Conservation (phyloP, 805 yeast genomes). For the Allodekkera sacchari region DNA sequence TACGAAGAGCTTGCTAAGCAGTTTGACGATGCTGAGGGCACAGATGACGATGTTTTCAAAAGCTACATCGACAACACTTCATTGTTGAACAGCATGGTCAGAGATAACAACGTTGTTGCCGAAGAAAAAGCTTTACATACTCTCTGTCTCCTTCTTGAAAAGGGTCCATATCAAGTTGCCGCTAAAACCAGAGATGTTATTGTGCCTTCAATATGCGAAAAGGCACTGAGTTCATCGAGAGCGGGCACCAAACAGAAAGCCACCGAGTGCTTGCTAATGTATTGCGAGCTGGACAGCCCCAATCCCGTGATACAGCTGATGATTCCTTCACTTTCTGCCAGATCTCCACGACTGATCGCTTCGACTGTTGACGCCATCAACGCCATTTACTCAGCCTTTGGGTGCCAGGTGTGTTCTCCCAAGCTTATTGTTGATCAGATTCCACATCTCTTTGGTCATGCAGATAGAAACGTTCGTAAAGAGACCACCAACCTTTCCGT, state of each 20-base stretch:
- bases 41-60: conserved; percentile 46
- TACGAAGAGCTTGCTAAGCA: conserved; percentile 55
- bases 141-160: conserved; percentile 44
- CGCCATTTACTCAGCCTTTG: conserved; percentile 52
- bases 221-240: conserved; percentile 70
- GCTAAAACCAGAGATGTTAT: conserved; percentile 33
- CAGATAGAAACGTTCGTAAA: conserved; percentile 78
- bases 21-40: conserved; percentile 47
- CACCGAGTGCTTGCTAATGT: conserved; percentile 48
- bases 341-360: conserved; percentile 71
- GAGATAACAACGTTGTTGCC: conserved; percentile 84
- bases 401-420: conserved; percentile 54
- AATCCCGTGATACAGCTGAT: conserved; percentile 61
- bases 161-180: conserved; percentile 41
- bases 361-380: conserved; percentile 51
- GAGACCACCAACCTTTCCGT: conserved; percentile 66
- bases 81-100: conserved; percentile 46
- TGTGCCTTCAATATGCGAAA: conserved; percentile 58
- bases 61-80: conserved; percentile 44
- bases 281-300: conserved; percentile 61
- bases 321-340: conserved; percentile 50
- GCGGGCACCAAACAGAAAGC: conserved; percentile 65
- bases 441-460: conserved; percentile 70
- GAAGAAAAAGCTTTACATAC: conserved; percentile 73
- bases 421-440: conserved; percentile 47